Evolutionary conservation across 2,329 filamentous ascomycete genomes (phyloP), one percentile per base, ranked within the genome.

Genomic region (Tolypocladium album): DNA sequence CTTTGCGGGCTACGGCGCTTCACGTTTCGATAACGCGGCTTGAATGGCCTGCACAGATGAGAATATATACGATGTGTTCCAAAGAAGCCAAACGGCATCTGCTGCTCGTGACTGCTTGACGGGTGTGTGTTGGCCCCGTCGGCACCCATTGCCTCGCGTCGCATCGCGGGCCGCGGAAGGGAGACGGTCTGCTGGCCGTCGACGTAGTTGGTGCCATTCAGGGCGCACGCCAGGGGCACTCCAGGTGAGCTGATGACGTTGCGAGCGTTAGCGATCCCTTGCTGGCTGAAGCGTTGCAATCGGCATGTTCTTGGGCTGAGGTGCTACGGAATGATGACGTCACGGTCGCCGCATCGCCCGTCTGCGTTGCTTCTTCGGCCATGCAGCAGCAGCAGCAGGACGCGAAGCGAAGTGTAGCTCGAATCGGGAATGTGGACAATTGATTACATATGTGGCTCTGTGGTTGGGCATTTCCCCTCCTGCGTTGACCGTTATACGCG

Each of bases 31-130:
- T 65, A 64, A 63, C 64, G 67, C 67, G 67, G 69, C 69, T 65
- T 64, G 60, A 63, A 62, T 60, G 68, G 62, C 64, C 67, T 63
- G 68, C 68, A 59, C 64, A 69, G 66, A 72, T 67, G 70, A 72
- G 71, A 74, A 75, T 73, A 74, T 73, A 74, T 64, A 75, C 69
- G 72, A 75, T 65, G 64, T 63, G 70, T 72, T 70, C 62, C 62
- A 65, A 67, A 66, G 59, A 36, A n/a, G 20, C 17, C 20, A 3
- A 47, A 7, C 8, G 13, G 24, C 9, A 5, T 3, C 11, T 1
- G 8, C 13, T 0, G 8, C 13, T 53, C 8, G 47, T 53, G 31
- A 53, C 20, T 53, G 27, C 4, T n/a, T 53, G 50, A n/a, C 27
- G 31, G 20, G 39, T 52, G 42, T 11, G n/a, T 22, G 40, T 40